Conservation (phyloP, 495 filamentous ascomycete species). For the Penicillium odoratum region DNA sequence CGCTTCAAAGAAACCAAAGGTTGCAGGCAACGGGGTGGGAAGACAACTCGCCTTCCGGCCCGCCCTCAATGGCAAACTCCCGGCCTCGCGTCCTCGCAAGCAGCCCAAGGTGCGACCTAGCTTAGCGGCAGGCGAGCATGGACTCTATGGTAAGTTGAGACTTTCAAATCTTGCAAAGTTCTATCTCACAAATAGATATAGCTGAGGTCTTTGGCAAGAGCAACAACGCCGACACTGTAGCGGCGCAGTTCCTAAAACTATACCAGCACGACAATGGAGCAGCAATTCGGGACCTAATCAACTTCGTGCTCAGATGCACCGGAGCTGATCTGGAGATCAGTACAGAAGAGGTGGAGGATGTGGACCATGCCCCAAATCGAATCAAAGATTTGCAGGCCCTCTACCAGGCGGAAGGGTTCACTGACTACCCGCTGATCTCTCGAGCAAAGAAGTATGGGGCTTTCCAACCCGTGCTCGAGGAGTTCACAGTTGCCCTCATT, state of each 20-base stretch:
- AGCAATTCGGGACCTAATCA: conserved; percentile 81
- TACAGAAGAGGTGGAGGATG: conserved; percentile 77
- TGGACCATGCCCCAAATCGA: conserved; percentile 70
- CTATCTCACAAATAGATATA: conserved; percentile 32
- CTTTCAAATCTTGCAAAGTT: neutral
- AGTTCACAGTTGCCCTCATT: conserved; percentile 75
- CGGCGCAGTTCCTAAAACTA: conserved; percentile 72
- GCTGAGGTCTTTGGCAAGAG: conserved; percentile 80
- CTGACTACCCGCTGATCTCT: conserved; percentile 92
- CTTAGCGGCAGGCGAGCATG: conserved; percentile 61
- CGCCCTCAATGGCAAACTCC: conserved; percentile 44
- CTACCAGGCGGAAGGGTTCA: conserved; percentile 73
- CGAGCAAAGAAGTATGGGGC: conserved; percentile 66
- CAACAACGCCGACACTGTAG: conserved; percentile 69
- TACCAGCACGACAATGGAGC: conserved; percentile 67
- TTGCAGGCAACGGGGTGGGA: conserved; percentile 55
- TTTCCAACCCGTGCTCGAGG: conserved; percentile 73
- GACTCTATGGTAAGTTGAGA: conserved; percentile 70
- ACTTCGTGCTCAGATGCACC: conserved; percentile 80
- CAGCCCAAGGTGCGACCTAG: conserved; percentile 61
- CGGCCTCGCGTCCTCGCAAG: conserved; percentile 48
- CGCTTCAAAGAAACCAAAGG: conserved; percentile 56
- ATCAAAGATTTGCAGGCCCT: conserved; percentile 78
- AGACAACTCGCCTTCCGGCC: conserved; percentile 52
- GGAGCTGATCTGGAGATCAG: conserved; percentile 76